These are phyloP conservation scores for Aspergillus leporis DNA, from an alignment of 495 filamentous ascomycete species.

Conservation along the genomic window DNA sequence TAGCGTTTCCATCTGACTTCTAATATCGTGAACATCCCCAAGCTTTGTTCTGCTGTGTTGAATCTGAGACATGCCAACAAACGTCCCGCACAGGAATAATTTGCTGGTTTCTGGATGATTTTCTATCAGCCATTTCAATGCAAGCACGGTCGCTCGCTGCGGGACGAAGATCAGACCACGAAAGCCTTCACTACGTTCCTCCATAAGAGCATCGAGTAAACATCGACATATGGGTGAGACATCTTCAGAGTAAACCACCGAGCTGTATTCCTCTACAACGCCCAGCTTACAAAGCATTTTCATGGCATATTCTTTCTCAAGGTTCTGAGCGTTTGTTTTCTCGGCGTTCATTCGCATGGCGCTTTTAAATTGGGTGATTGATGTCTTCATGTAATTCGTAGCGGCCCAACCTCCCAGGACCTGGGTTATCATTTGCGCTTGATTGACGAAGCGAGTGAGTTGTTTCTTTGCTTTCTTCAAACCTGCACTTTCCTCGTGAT, in stretches of 20 bases:
- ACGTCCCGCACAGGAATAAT: constrained; percentile 9
- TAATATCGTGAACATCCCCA: constrained; percentile 3
- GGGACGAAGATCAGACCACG: constrained; percentile 11
- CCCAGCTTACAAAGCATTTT: background rate
- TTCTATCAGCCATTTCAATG: constrained; percentile 8
- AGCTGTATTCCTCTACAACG: background rate
- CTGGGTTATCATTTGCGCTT: background rate
- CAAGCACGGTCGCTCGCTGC: background rate
- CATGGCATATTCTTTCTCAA: background rate
- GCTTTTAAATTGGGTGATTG: too few species aligned
- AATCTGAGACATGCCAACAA: constrained; percentile 13
- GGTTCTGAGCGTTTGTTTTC: background rate
- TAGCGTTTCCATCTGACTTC: constrained; percentile 38
- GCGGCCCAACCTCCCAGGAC: constrained; percentile 8
- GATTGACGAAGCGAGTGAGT: background rate
- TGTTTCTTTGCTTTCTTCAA: background rate
- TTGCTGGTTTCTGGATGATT: constrained; percentile 5
- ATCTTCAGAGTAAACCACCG: background rate
- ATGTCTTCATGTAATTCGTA: background rate
- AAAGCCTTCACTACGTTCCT: constrained; percentile 4
- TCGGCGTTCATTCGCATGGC: background rate
- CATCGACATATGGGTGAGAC: constrained; percentile 7
- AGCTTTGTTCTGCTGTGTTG: constrained; percentile 2
- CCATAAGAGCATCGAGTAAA: constrained; percentile 1
- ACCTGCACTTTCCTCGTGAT: background rate